Conservation (phyloP, 2,329 filamentous ascomycete species). For the Arachnomyces sp. region DNA sequence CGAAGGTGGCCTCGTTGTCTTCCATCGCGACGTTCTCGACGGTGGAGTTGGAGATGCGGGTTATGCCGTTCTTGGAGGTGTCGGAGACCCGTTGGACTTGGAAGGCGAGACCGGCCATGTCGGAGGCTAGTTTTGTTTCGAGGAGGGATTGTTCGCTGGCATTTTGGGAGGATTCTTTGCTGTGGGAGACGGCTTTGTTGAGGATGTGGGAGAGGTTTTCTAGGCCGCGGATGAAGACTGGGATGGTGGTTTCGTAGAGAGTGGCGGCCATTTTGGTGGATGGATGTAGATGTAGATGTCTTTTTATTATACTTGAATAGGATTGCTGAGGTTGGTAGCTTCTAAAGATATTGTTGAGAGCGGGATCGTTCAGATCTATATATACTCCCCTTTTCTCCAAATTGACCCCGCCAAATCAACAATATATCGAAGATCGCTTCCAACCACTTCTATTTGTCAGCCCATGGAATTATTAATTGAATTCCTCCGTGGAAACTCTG, state of each 20-base stretch:
- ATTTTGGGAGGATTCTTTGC: constrained; percentile 29
- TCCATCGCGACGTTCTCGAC: constrained; percentile 25
- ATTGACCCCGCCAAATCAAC: no score
- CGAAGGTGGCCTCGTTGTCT: constrained; percentile 44
- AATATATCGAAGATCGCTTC: no score
- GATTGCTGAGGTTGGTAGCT: no score
- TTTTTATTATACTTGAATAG: no score
- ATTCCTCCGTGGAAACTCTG: no score
- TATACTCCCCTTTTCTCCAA: no score
- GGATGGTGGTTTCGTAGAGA: constrained; percentile 32
- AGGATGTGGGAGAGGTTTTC: constrained; percentile 38
- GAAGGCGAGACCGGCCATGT: constrained; percentile 45
- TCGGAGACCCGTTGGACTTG: constrained; percentile 43
- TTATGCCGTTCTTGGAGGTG: constrained; percentile 33
- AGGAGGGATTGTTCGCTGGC: constrained; percentile 31
- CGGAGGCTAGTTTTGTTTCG: constrained; percentile 36
- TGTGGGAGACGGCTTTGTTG: constrained; percentile 36
- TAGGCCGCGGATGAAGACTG: constrained; percentile 37
- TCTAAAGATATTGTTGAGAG: no score
- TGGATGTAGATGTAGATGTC: no score
- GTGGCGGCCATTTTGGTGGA: constrained; percentile 6
- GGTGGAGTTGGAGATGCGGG: constrained; percentile 27
- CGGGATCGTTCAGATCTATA: no score
- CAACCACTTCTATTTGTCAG: no score
- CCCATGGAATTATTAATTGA: no score